These are phyloP conservation scores for Zymoseptoria ardabiliae DNA, from an alignment of 2,329 filamentous ascomycete species.

Conservation along the genomic window DNA sequence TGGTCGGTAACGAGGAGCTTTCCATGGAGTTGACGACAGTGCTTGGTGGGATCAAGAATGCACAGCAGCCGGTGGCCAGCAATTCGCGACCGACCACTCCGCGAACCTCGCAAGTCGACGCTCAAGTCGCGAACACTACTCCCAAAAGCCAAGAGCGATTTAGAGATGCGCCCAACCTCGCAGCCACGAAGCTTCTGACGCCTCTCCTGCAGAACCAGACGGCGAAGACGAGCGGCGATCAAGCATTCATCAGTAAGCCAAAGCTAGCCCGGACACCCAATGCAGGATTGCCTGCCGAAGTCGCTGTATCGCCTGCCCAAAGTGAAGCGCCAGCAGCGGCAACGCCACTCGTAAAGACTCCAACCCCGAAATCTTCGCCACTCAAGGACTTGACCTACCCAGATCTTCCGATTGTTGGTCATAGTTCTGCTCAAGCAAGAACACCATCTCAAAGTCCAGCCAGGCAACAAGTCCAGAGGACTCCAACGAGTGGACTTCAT, in stretches of 20 bases:
- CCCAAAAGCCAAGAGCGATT: slow-evolving; percentile 52
- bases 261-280: not conserved
- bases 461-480: slow-evolving; percentile 1
- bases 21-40: slow-evolving; percentile 49
- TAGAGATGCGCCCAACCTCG: slow-evolving; percentile 43
- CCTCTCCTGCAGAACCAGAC: slow-evolving; percentile 29
- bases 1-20: slow-evolving; percentile 40
- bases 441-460: slow-evolving; percentile 16
- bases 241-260: slow-evolving; percentile 10
- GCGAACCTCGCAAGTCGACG: slow-evolving; percentile 41
- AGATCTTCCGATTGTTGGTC: slow-evolving; percentile 12
- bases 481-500: slow-evolving; percentile 3
- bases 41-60: slow-evolving; percentile 37
- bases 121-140: slow-evolving; percentile 44
- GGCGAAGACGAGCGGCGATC: slow-evolving; percentile 21
- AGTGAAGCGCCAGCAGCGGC: not conserved
- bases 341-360: not conserved
- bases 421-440: slow-evolving; percentile 9
- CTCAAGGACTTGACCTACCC: slow-evolving; percentile 15
- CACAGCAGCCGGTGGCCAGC: slow-evolving; percentile 19
- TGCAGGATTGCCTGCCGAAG: not conserved
- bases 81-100: slow-evolving; percentile 23
- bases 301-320: not conserved
- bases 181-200: slow-evolving; percentile 29
- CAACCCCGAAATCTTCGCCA: slow-evolving; percentile 7